Evolutionary conservation across 345 rosid genomes (phyloP).

Genomic region (Eutrema japonicum): DNA sequence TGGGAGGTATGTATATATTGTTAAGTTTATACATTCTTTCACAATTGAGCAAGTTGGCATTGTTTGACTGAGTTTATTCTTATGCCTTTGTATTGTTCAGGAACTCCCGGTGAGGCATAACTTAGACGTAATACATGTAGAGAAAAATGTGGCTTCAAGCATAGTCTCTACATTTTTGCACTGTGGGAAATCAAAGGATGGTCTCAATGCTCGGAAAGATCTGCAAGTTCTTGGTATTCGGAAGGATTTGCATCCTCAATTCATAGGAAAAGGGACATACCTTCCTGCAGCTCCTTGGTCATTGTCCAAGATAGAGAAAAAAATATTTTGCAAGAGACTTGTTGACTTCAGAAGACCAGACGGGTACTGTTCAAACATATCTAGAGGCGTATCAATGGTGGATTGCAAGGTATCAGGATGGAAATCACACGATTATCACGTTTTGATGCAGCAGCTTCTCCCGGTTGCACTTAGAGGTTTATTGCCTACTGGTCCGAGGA

Average conservation of each 20-base stretch:
- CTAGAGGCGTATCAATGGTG: background rate
- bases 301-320: background rate
- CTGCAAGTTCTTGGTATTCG: background rate
- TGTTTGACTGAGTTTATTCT: background rate
- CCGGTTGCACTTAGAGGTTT: background rate
- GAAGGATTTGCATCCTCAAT: background rate
- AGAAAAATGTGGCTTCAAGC: background rate
- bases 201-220: background rate
- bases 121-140: background rate
- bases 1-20: background rate
- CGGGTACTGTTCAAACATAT: too few relatives aligned
- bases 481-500: background rate
- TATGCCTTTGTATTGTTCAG: background rate
- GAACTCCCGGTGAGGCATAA: background rate
- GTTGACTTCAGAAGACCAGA: too few relatives aligned
- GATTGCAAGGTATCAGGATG: background rate
- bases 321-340: background rate
- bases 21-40: background rate
- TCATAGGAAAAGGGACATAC: background rate
- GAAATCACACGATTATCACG: background rate
- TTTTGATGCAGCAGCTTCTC: background rate
- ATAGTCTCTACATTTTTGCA: background rate
- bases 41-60: background rate
- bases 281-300: background rate
- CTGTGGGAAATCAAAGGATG: background rate